phyloP scores from a whole-genome alignment of 768 basidiomycete genomes.

The Termitomyces sp. region DNA sequence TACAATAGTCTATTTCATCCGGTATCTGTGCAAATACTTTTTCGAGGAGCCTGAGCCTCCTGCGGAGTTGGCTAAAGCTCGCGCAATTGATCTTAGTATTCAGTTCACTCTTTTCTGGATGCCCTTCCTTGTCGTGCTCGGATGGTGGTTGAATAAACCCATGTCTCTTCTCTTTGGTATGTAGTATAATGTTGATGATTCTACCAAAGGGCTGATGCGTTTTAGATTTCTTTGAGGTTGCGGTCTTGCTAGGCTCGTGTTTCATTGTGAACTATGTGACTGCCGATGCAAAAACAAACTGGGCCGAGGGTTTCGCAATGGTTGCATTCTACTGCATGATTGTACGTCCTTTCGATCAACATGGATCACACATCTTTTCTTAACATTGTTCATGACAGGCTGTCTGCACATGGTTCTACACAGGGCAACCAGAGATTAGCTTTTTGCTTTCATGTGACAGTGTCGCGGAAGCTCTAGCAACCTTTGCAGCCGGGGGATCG shows the following conservation, averaged over 20 bases:
- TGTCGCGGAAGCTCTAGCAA: constrained; percentile 30
- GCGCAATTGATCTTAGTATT: constrained; percentile 72
- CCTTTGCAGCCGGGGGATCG: background rate
- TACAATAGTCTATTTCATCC: constrained; percentile 51
- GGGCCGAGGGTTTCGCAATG: constrained; percentile 67
- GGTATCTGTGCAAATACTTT: constrained; percentile 33
- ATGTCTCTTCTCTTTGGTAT: constrained; percentile 64
- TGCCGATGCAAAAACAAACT: constrained; percentile 74
- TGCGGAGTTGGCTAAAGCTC: constrained; percentile 54
- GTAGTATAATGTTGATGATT: constrained; percentile 8
- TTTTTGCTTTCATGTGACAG: constrained; percentile 34
- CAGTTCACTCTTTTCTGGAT: constrained; percentile 80
- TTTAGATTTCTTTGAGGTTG: constrained; percentile 64
- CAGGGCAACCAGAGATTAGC: constrained; percentile 45
- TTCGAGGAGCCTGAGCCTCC: constrained; percentile 39
- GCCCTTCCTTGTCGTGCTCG: constrained; percentile 63
- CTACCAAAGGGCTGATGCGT: background rate
- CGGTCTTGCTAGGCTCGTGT: constrained; percentile 56
- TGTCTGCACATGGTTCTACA: constrained; percentile 63
- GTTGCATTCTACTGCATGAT: constrained; percentile 66
- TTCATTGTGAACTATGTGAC: constrained; percentile 81
- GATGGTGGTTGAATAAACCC: constrained; percentile 61
- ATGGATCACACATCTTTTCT: background rate
- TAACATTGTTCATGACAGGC: constrained; percentile 31
- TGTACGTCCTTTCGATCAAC: constrained; percentile 23